A percentile compares a stretch with the other conserved stretches of the same genome.
These are phyloP conservation scores for Trichoderma arundinaceum DNA, from an alignment of 2,329 filamentous ascomycete species.

Conservation along the genomic window DNA sequence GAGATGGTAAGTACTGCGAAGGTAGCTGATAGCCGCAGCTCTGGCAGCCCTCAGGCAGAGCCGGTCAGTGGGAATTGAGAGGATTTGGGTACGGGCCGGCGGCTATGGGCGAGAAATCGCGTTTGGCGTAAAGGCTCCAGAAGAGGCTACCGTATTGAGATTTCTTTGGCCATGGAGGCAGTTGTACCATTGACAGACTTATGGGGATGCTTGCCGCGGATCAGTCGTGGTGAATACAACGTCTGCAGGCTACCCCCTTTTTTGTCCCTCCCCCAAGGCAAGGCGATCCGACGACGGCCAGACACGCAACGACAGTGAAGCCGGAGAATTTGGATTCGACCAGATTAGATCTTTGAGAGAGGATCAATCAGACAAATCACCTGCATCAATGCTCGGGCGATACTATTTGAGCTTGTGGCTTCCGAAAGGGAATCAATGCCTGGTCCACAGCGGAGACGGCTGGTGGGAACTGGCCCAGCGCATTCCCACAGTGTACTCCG, in stretches of 20 bases:
- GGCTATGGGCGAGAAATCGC: constrained; percentile 5
- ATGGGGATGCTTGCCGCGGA: constrained; percentile 19
- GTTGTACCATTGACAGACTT: constrained; percentile 10
- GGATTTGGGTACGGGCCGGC: neutral
- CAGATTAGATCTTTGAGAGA: constrained; percentile 30
- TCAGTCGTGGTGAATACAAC: constrained; percentile 8
- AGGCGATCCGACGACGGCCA: constrained; percentile 5
- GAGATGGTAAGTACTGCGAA: constrained; percentile 17
- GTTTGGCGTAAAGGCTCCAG: constrained; percentile 17
- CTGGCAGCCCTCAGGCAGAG: constrained; percentile 9
- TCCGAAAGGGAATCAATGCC: constrained; percentile 28
- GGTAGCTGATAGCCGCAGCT: constrained; percentile 15
- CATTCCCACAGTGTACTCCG: constrained; percentile 26
- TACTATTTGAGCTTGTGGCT: constrained; percentile 29
- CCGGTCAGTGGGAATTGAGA: constrained; percentile 4
- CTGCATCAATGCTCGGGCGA: constrained; percentile 30
- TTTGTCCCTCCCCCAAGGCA: constrained; percentile 2
- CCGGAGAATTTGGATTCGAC: constrained; percentile 25
- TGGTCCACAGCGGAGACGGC: constrained; percentile 32
- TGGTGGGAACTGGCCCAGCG: constrained; percentile 31
- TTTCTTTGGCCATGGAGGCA: constrained; percentile 14
- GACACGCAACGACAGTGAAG: constrained; percentile 20
- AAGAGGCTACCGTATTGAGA: constrained; percentile 16
- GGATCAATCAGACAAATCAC: constrained; percentile 31
- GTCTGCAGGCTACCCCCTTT: neutral